Conservation (phyloP, 345 rosid genomes). For the Lumnitzera racemosa region DNA sequence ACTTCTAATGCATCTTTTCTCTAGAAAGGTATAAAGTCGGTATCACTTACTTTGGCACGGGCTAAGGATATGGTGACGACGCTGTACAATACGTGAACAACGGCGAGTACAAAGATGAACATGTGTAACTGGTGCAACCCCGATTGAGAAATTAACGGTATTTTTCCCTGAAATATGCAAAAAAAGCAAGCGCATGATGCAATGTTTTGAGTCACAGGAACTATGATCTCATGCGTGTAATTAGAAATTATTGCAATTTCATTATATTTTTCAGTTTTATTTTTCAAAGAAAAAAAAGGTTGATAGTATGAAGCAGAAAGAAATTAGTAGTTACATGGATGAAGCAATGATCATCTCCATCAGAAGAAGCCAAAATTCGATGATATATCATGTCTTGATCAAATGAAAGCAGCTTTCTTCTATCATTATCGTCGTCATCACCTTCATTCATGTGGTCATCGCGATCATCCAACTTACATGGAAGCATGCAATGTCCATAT, state of each 20-base stretch:
- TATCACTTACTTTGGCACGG: conserved; percentile 24
- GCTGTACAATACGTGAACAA: conserved; percentile 49
- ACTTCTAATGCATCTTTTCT: background rate
- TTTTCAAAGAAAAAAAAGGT: too few species aligned
- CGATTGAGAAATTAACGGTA: conserved; percentile 33
- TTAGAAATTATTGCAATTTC: too few species aligned
- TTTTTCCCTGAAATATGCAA: conserved; percentile 20
- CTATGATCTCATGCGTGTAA: too few species aligned
- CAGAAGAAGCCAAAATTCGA: conserved; percentile 28
- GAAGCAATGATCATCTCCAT: conserved; percentile 23
- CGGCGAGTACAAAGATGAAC: conserved; percentile 54
- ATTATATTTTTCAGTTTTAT: too few species aligned
- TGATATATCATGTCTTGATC: conserved; percentile 18
- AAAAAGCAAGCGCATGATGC: background rate
- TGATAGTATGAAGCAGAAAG: too few species aligned
- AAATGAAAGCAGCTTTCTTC: conserved; percentile 30
- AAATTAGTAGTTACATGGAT: conserved; percentile 3
- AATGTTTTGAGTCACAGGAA: background rate
- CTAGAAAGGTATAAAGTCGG: background rate
- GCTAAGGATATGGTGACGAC: conserved; percentile 36
- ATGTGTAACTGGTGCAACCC: conserved; percentile 62
- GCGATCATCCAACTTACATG: conserved; percentile 24
- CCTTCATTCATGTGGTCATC: background rate
- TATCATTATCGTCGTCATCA: conserved; percentile 1
- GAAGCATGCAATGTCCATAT: conserved; percentile 41